These are phyloP conservation scores for Rhizophora apiculata DNA, from an alignment of 345 rosid genomes.

Conservation along the genomic window DNA sequence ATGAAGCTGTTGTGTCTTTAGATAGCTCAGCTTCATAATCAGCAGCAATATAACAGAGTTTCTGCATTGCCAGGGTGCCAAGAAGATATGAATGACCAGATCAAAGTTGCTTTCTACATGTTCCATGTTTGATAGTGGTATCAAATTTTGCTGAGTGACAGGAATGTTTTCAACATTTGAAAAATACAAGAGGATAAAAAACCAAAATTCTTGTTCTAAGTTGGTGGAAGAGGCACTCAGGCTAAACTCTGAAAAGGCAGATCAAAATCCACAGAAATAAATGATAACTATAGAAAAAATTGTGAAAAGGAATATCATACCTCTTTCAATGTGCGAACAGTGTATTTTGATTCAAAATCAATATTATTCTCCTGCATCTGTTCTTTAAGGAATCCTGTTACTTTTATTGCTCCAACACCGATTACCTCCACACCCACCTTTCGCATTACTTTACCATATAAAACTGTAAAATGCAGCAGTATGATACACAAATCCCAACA, in stretches of 20 bases:
- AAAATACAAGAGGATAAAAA: neutral
- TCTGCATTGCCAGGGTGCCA: constrained; percentile 40
- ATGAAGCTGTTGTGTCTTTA: constrained; percentile 62
- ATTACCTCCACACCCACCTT: constrained; percentile 83
- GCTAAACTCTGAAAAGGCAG: neutral
- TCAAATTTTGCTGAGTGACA: neutral
- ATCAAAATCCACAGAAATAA: neutral
- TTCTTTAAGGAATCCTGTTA: constrained; percentile 79
- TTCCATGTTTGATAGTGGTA: neutral
- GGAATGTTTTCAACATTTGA: neutral
- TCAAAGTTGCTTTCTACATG: constrained; percentile 2
- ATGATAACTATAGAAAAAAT: neutral
- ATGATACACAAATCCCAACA: constrained; percentile 21
- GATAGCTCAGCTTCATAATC: constrained; percentile 68
- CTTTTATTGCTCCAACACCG: constrained; percentile 79
- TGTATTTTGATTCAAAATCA: constrained; percentile 64
- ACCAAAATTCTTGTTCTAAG: neutral
- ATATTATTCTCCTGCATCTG: constrained; percentile 73
- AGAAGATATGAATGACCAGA: constrained; percentile 18
- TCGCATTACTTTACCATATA: constrained; percentile 86
- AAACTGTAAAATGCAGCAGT: constrained; percentile 45
- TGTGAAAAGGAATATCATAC: constrained; percentile 28
- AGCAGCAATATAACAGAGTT: constrained; percentile 82
- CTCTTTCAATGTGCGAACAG: constrained; percentile 88
- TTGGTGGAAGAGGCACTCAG: neutral